Conservation (phyloP, 345 rosid genomes). For the Citrus glauca region DNA sequence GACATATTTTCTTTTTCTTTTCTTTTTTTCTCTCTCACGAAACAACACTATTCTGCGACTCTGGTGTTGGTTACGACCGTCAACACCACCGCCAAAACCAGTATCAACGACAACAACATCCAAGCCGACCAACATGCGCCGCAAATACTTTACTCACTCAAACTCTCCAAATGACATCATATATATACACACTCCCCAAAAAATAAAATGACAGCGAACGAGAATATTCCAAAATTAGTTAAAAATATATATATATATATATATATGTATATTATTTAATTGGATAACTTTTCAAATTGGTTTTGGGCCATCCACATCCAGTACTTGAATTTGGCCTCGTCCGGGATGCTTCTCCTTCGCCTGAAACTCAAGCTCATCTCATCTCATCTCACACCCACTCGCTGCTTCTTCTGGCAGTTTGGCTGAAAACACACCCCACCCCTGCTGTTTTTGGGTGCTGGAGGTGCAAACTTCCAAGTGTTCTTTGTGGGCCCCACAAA, state of each 20-base stretch:
- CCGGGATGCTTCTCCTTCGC: slow-evolving; percentile 27
- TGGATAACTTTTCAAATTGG: not conserved
- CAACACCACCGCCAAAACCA: not conserved
- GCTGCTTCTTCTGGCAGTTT: not conserved
- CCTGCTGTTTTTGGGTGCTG: not conserved
- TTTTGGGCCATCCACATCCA: not conserved
- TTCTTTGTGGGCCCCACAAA: slow-evolving; percentile 14
- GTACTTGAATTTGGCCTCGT: slow-evolving; percentile 26
- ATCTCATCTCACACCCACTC: not conserved
- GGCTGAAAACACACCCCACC: not conserved
- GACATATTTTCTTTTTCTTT: slow-evolving; percentile 41
- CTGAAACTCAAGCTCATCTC: not conserved
- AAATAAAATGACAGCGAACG: slow-evolving; percentile 8
- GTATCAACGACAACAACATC: slow-evolving; percentile 2
- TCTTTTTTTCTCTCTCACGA: no score
- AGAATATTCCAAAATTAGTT: slow-evolving; percentile 25
- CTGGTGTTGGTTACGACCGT: slow-evolving; percentile 14
- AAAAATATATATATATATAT: not conserved
- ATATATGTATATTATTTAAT: not conserved
- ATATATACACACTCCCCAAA: not conserved
- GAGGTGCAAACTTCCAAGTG: not conserved
- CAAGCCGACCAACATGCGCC: slow-evolving; percentile 34
- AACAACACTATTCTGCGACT: not conserved
- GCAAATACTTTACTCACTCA: not conserved
- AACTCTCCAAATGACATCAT: not conserved